phyloP scores from a whole-genome alignment of 2,329 filamentous ascomycete species.

The Fusarium sp. region DNA sequence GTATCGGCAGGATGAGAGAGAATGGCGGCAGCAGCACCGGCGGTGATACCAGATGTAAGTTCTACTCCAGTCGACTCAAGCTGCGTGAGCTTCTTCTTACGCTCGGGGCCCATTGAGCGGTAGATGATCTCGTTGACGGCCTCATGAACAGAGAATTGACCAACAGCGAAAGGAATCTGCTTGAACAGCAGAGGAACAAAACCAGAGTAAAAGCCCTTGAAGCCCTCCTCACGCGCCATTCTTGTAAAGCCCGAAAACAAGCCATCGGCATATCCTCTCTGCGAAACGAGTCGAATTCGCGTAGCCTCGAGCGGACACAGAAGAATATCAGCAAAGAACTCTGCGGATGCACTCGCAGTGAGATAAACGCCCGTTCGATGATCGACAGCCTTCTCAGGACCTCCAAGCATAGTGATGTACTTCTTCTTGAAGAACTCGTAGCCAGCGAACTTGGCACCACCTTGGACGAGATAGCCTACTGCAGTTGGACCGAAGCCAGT shows the following conservation, averaged over 20 bases:
- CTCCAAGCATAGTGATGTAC: constrained; percentile 76
- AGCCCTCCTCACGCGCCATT: constrained; percentile 79
- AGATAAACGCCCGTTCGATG: constrained; percentile 75
- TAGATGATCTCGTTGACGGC: constrained; percentile 84
- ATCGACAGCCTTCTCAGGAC: constrained; percentile 57
- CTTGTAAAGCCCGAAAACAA: constrained; percentile 78
- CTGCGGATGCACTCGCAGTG: constrained; percentile 74
- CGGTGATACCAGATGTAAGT: constrained; percentile 85
- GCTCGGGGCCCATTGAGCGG: constrained; percentile 71
- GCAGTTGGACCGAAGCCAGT: constrained; percentile 88
- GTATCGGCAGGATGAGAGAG: constrained; percentile 90
- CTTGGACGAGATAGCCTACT: constrained; percentile 90
- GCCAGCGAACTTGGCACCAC: constrained; percentile 90
- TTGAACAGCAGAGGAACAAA: constrained; percentile 89
- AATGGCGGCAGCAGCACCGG: constrained; percentile 88
- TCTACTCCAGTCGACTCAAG: constrained; percentile 84
- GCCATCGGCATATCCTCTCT: constrained; percentile 81
- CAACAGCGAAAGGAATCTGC: constrained; percentile 92
- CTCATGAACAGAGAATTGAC: constrained; percentile 95
- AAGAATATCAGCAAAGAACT: constrained; percentile 81
- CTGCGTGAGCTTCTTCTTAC: constrained; percentile 75
- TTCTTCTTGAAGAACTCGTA: constrained; percentile 97
- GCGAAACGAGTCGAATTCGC: constrained; percentile 81
- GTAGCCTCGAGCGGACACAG: constrained; percentile 92
- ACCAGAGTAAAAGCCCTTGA: constrained; percentile 89